phyloP scores from a whole-genome alignment of 2,329 filamentous ascomycete genomes.

The Microsporum ferrugineum region DNA sequence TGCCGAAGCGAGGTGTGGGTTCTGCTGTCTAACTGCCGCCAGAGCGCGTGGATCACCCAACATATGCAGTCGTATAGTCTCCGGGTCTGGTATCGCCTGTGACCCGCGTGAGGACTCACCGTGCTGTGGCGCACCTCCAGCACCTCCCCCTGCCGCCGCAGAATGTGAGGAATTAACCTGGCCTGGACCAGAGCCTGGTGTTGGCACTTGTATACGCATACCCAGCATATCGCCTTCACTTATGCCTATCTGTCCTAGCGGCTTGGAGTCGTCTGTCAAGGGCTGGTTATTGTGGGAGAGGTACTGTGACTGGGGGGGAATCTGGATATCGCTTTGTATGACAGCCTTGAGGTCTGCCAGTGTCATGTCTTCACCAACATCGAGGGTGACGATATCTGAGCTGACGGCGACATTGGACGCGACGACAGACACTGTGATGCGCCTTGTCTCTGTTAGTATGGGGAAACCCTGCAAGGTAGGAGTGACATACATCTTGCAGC shows the following conservation, averaged over 20 bases:
- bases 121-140: conserved; percentile 12
- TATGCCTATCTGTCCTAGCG: conserved; percentile 69
- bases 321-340: conserved; percentile 69
- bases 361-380: conserved; percentile 72
- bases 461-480: background rate
- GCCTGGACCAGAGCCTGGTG: conserved; percentile 15
- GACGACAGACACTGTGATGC: conserved; percentile 75
- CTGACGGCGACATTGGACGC: conserved; percentile 56
- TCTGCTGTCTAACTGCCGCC: conserved; percentile 56
- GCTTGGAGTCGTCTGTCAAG: conserved; percentile 65
- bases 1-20: conserved; percentile 65
- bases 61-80: conserved; percentile 71
- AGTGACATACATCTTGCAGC: background rate
- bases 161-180: background rate
- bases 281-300: conserved; percentile 84
- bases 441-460: conserved; percentile 44
- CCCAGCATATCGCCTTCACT: conserved; percentile 86
- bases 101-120: conserved; percentile 6
- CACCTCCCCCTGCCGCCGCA: background rate
- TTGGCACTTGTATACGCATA: conserved; percentile 52
- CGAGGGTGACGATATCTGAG: conserved; percentile 66
- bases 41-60: conserved; percentile 65
- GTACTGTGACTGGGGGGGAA: conserved; percentile 62
- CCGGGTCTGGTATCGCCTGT: conserved; percentile 47
- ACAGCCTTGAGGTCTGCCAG: conserved; percentile 76